Conservation (phyloP, 2,329 filamentous ascomycete genomes). For the Sphaerulina vaccinii region DNA sequence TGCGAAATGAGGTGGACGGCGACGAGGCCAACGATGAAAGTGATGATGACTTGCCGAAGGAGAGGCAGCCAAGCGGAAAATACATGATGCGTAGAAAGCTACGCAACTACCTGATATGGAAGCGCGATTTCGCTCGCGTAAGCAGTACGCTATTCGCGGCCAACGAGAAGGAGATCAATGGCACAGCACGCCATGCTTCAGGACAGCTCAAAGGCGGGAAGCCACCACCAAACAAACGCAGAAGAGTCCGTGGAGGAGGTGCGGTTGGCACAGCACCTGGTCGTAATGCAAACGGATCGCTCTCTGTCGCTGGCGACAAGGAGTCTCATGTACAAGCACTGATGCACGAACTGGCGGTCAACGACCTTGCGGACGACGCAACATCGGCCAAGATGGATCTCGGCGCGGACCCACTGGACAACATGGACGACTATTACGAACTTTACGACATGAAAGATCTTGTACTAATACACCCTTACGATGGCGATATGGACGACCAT, state of each 20-base stretch:
- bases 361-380: constrained; percentile 65
- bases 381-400: constrained; percentile 68
- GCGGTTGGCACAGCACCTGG: constrained; percentile 56
- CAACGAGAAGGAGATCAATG: constrained; percentile 73
- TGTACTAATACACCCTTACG: constrained; percentile 86
- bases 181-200: constrained; percentile 48
- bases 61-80: constrained; percentile 64
- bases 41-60: constrained; percentile 47
- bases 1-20: constrained; percentile 56
- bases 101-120: constrained; percentile 86
- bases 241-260: constrained; percentile 78
- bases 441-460: constrained; percentile 89
- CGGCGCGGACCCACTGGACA: constrained; percentile 73
- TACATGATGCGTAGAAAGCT: constrained; percentile 90
- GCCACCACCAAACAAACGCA: constrained; percentile 78
- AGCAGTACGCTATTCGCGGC: constrained; percentile 75
- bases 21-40: constrained; percentile 48
- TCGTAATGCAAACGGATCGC: constrained; percentile 69
- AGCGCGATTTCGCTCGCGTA: constrained; percentile 81
- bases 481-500: constrained; percentile 93
- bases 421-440: constrained; percentile 90
- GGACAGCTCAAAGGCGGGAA: constrained; percentile 53
- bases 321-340: constrained; percentile 78
- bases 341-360: constrained; percentile 79
- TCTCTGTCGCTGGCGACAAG: constrained; percentile 77